These are phyloP conservation scores for Articulospora tetracladia DNA, from an alignment of 495 filamentous ascomycete genomes.

Conservation along the genomic window DNA sequence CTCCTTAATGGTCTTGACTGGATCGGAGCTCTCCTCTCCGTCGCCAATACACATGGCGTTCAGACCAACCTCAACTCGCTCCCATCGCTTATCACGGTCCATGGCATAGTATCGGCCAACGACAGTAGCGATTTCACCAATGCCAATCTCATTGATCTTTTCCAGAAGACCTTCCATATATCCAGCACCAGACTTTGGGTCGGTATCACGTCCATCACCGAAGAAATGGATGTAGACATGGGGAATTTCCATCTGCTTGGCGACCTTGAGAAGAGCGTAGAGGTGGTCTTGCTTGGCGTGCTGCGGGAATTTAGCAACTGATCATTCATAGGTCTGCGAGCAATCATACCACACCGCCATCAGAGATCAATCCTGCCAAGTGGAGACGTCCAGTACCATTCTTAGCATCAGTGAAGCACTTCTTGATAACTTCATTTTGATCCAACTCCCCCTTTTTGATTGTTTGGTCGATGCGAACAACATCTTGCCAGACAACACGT, in stretches of 20 bases:
- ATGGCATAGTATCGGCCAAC: slow-evolving; percentile 97
- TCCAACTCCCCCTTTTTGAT: slow-evolving; percentile 84
- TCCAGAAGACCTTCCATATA: slow-evolving; percentile 84
- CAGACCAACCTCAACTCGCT: slow-evolving; percentile 83
- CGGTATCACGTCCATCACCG: slow-evolving; percentile 94
- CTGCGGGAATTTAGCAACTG: slow-evolving; percentile 26
- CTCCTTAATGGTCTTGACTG: slow-evolving; percentile 80
- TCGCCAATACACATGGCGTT: slow-evolving; percentile 83
- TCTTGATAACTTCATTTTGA: slow-evolving; percentile 72
- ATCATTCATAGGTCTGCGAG: neutral
- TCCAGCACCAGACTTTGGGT: slow-evolving; percentile 82
- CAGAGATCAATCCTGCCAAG: slow-evolving; percentile 82
- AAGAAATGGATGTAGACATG: slow-evolving; percentile 99
- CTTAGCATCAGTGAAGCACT: slow-evolving; percentile 77
- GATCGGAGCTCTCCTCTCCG: slow-evolving; percentile 79
- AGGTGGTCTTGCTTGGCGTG: slow-evolving; percentile 94
- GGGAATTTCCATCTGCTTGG: slow-evolving; percentile 81
- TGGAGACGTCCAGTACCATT: slow-evolving; percentile 88
- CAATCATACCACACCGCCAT: slow-evolving; percentile 77
- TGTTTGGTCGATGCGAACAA: slow-evolving; percentile 92
- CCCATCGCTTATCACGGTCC: slow-evolving; percentile 99
- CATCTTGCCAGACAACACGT: slow-evolving; percentile 98
- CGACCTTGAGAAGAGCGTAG: slow-evolving; percentile 77
- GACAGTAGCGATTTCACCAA: slow-evolving; percentile 86
- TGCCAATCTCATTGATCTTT: slow-evolving; percentile 74